Percentiles rank a stretch among this genome's conserved stretches.
phyloP scores from a whole-genome alignment of 129 eudicot genomes.

The Glebionis coronaria region DNA sequence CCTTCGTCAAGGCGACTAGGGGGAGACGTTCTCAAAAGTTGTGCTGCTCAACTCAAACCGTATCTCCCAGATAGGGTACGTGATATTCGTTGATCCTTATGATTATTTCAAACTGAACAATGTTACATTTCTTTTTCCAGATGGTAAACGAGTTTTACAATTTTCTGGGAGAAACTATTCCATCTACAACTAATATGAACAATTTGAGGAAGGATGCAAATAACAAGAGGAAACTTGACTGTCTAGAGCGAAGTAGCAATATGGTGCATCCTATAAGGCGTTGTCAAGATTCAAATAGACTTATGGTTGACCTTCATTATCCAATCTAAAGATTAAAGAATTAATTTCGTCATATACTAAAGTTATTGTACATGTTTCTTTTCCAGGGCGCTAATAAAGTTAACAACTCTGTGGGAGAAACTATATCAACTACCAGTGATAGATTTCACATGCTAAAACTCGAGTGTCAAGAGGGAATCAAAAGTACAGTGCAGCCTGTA shows the following conservation, averaged over 20 bases:
- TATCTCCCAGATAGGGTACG: conserved; percentile 21
- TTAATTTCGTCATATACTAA: too few species aligned
- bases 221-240: not conserved
- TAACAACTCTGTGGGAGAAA: too few species aligned
- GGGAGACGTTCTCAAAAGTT: conserved; percentile 30
- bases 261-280: not conserved
- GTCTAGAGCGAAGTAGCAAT: not conserved
- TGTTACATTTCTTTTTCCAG: not conserved
- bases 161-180: not conserved
- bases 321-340: not conserved
- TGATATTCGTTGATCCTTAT: not conserved
- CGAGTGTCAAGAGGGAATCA: not conserved
- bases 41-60: conserved; percentile 25
- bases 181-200: not conserved
- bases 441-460: not conserved
- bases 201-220: not conserved
- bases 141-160: not conserved
- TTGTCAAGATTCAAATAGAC: not conserved
- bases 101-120: conserved; percentile 31
- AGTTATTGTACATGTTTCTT: too few species aligned
- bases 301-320: not conserved
- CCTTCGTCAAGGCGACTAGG: conserved; percentile 39
- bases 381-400: too few species aligned
- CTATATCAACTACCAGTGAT: too few species aligned
- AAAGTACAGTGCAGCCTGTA: not conserved